A percentile compares a stretch with the other conserved stretches of the same genome.
Evolutionary conservation across 345 rosid genomes (phyloP).

Genomic region (Cardamine resedifolia): DNA sequence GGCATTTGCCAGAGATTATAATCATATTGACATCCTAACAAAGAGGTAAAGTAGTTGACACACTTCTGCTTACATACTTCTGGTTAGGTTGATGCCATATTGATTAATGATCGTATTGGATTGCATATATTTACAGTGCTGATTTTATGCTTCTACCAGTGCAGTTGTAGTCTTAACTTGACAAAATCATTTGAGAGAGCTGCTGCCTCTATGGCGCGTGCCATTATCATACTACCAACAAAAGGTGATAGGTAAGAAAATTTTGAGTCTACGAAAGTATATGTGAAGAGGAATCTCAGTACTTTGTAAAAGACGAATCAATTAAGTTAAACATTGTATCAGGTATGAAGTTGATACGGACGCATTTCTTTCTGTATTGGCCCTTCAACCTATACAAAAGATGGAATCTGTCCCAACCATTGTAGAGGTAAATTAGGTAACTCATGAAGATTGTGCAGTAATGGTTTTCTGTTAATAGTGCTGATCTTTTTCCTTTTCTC

Average conservation of each 20-base stretch:
- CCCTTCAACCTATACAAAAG: conserved; percentile 78
- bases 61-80: neutral
- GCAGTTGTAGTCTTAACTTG: conserved; percentile 90
- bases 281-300: conserved; percentile 9
- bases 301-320: conserved; percentile 21
- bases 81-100: conserved; percentile 5
- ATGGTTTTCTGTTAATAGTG: neutral
- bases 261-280: neutral
- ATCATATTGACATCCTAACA: conserved; percentile 83
- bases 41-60: conserved; percentile 58
- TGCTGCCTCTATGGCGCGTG: conserved; percentile 84
- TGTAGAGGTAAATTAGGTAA: conserved; percentile 71
- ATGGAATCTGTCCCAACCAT: conserved; percentile 83
- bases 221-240: conserved; percentile 83
- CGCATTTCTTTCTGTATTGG: conserved; percentile 88
- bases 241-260: conserved; percentile 71
- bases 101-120: neutral
- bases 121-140: conserved; percentile 13
- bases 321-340: conserved; percentile 39
- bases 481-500: conserved; percentile 2
- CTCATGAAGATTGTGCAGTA: conserved; percentile 11
- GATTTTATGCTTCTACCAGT: conserved; percentile 40
- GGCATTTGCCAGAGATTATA: conserved; percentile 66
- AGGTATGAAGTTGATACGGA: conserved; percentile 95
- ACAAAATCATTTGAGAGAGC: conserved; percentile 91